phyloP scores from a whole-genome alignment of 441 rosid species.

The Pelargonium myrrhifolium region DNA sequence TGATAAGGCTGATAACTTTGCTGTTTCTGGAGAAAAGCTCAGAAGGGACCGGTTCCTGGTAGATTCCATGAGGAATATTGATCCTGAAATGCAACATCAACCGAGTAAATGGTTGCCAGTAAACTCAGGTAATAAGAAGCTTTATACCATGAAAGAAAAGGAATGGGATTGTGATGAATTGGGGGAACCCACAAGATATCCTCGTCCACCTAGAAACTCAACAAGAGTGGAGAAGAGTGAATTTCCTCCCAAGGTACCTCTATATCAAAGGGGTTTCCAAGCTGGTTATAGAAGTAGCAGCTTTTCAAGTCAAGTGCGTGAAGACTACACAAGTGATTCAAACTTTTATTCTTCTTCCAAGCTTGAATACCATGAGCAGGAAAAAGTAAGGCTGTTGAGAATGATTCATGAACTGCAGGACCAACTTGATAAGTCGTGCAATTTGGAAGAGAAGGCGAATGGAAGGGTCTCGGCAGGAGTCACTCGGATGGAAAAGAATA shows the following conservation, averaged over 20 bases:
- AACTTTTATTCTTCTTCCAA: constrained; percentile 36
- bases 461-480: constrained; percentile 29
- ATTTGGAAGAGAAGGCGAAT: constrained; percentile 28
- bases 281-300: constrained; percentile 37
- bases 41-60: constrained; percentile 27
- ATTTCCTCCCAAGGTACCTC: constrained; percentile 28
- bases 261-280: constrained; percentile 30
- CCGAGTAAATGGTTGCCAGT: constrained; percentile 29
- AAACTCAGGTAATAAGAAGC: constrained; percentile 24
- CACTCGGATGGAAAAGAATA: constrained; percentile 23
- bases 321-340: constrained; percentile 30
- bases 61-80: constrained; percentile 15
- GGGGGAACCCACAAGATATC: constrained; percentile 32
- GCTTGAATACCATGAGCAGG: constrained; percentile 39
- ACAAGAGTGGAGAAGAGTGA: constrained; percentile 33
- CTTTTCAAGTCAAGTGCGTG: constrained; percentile 35
- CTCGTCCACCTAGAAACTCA: constrained; percentile 31
- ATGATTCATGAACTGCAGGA: constrained; percentile 59
- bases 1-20: constrained; percentile 23
- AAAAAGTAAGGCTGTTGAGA: constrained; percentile 49
- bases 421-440: constrained; percentile 38
- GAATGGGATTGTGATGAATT: constrained; percentile 31
- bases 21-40: constrained; percentile 28
- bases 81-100: constrained; percentile 28
- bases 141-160: constrained; percentile 21